Evolutionary conservation across 2,329 filamentous ascomycete species (phyloP).

Genomic region (Exophiala phaeomuriformis): DNA sequence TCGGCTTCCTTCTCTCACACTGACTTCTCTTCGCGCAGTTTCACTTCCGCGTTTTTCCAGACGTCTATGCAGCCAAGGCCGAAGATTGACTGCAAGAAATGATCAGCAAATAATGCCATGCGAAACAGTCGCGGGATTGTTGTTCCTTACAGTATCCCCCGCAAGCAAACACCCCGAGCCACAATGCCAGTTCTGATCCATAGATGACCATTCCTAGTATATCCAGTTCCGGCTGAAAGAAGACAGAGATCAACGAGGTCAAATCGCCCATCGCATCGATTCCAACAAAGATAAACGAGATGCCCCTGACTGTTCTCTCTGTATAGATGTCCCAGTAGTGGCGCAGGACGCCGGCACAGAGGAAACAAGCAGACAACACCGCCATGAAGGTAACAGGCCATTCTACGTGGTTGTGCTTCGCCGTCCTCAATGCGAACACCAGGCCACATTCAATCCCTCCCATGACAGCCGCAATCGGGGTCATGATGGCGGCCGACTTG

Average conservation of each 20-base stretch:
- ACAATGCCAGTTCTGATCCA: constrained; percentile 57
- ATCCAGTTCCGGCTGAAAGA: constrained; percentile 54
- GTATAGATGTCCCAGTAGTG: constrained; percentile 65
- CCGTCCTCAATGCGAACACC: constrained; percentile 50
- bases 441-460: constrained; percentile 53
- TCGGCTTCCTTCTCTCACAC: constrained; percentile 11
- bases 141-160: constrained; percentile 50
- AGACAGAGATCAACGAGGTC: constrained; percentile 57
- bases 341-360: constrained; percentile 58
- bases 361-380: constrained; percentile 54
- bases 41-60: constrained; percentile 25
- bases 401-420: constrained; percentile 38
- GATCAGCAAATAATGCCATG: constrained; percentile 7
- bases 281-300: constrained; percentile 64
- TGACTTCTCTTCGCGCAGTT: constrained; percentile 12
- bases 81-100: constrained; percentile 40
- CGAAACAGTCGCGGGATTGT: constrained; percentile 2
- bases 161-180: constrained; percentile 60
- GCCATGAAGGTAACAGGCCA: constrained; percentile 65
- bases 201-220: constrained; percentile 61
- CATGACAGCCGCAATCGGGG: constrained; percentile 50
- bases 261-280: constrained; percentile 64
- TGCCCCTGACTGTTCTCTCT: constrained; percentile 60
- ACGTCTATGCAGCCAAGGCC: constrained; percentile 48
- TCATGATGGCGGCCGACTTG: constrained; percentile 44